A percentile compares a stretch with the other conserved stretches of the same genome.
Conservation (phyloP, 208 protist species). For the Wallacemonas sp. region DNA sequence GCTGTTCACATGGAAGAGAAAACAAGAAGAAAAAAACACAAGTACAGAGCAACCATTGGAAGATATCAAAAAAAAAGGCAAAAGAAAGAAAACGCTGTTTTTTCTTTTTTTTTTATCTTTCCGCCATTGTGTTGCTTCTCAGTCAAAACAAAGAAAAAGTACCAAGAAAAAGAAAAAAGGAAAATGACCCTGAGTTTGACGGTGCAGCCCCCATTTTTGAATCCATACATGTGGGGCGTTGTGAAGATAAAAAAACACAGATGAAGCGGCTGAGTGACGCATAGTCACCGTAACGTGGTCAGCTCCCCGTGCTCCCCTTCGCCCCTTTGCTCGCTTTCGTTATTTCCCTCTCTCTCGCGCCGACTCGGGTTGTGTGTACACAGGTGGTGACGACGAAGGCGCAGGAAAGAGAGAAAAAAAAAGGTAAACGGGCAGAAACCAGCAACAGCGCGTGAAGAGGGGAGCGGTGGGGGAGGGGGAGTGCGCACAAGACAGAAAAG, state of each 20-base stretch:
- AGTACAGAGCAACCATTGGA: background rate
- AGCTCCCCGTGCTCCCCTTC: too few relatives aligned
- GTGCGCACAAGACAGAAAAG: background rate
- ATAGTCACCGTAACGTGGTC: too few relatives aligned
- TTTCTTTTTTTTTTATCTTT: background rate
- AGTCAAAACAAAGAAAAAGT: background rate
- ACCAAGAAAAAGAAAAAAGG: constrained; percentile 1
- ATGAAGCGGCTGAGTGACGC: too few relatives aligned
- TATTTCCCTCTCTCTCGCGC: too few relatives aligned
- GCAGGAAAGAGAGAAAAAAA: background rate
- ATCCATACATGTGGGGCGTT: too few relatives aligned
- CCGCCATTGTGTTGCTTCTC: too few relatives aligned
- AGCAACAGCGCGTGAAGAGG: too few relatives aligned
- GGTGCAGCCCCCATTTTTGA: too few relatives aligned
- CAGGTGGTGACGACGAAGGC: too few relatives aligned
- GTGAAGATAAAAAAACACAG: background rate
- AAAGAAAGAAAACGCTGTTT: background rate
- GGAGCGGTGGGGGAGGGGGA: too few relatives aligned
- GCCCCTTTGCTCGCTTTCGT: too few relatives aligned
- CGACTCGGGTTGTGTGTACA: too few relatives aligned
- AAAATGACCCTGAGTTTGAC: background rate
- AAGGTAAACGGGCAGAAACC: background rate
- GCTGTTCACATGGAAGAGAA: background rate
- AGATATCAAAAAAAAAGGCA: background rate
- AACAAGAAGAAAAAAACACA: background rate